These are phyloP conservation scores for Trichoderma sp. DNA, from an alignment of 2,329 filamentous ascomycete species.

Conservation along the genomic window DNA sequence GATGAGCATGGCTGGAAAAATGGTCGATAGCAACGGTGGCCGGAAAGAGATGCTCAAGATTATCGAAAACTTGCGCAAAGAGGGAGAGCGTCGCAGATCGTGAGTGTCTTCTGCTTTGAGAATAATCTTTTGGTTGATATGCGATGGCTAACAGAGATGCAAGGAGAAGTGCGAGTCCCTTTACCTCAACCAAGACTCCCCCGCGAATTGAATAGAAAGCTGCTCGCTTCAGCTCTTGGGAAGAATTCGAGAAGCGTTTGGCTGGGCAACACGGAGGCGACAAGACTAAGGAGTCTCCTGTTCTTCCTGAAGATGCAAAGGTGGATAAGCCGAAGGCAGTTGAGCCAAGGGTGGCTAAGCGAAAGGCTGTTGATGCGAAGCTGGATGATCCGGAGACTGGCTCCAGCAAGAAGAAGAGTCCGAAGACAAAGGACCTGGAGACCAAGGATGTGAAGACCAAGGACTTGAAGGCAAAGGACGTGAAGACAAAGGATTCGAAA, in stretches of 20 bases:
- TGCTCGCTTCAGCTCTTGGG: slow-evolving; percentile 33
- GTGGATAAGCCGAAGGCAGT: not conserved
- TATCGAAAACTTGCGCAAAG: slow-evolving; percentile 81
- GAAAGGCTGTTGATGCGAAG: not conserved
- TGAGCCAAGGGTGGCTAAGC: not conserved
- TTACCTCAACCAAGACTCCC: slow-evolving; percentile 39
- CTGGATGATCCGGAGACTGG: not conserved
- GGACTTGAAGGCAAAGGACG: not conserved
- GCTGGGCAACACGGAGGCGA: slow-evolving; percentile 17
- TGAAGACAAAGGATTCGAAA: not conserved
- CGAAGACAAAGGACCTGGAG: not conserved
- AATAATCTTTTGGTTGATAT: not conserved
- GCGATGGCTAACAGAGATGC: slow-evolving; percentile 10
- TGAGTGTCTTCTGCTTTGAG: slow-evolving; percentile 45
- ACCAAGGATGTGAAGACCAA: not conserved
- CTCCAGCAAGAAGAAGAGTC: too few species aligned
- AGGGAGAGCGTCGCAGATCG: slow-evolving; percentile 81
- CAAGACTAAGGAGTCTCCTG: not conserved
- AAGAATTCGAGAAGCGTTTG: slow-evolving; percentile 31
- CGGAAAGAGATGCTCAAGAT: slow-evolving; percentile 89
- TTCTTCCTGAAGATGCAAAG: not conserved
- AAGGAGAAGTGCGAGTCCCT: slow-evolving; percentile 41
- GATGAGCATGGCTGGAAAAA: slow-evolving; percentile 87
- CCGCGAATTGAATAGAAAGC: slow-evolving; percentile 45
- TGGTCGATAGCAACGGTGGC: slow-evolving; percentile 75